Percentiles rank a stretch among this genome's conserved stretches.
Evolutionary conservation across 2,329 filamentous ascomycete genomes (phyloP).

Genomic region (Aphanocladium album): DNA sequence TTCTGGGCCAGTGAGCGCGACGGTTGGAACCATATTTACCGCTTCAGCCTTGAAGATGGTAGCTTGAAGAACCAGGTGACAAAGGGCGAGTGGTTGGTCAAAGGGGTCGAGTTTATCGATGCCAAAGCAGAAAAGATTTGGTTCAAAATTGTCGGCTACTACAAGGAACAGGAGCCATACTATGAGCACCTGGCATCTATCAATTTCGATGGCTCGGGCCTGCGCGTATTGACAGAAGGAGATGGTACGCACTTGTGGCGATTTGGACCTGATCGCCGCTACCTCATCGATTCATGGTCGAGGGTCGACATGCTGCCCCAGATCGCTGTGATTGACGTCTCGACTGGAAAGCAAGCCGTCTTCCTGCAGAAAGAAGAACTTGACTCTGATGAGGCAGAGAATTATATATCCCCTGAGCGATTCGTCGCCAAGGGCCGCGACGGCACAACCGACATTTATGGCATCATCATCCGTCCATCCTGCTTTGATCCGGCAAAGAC

Average conservation of each 20-base stretch:
- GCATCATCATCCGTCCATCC: conserved; percentile 23
- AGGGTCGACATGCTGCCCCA: conserved; percentile 20
- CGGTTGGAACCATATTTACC: conserved; percentile 25
- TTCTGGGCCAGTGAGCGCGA: conserved; percentile 26
- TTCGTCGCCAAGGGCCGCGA: conserved; percentile 23
- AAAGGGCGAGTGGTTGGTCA: conserved; percentile 22
- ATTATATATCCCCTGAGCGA: conserved; percentile 17
- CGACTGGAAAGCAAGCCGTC: conserved; percentile 14
- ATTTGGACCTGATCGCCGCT: conserved; percentile 19
- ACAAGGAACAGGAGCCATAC: conserved; percentile 21
- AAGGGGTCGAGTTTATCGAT: conserved; percentile 19
- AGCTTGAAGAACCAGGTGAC: conserved; percentile 19
- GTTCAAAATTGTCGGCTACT: conserved; percentile 20
- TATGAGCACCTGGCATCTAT: conserved; percentile 21
- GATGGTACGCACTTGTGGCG: conserved; percentile 24
- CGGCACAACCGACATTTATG: conserved; percentile 21
- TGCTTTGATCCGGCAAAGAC: conserved; percentile 20
- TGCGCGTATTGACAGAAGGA: conserved; percentile 21
- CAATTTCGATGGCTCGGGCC: conserved; percentile 22
- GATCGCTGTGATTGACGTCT: conserved; percentile 16
- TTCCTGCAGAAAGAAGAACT: conserved; percentile 14
- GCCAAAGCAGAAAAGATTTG: conserved; percentile 17
- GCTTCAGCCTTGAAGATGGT: conserved; percentile 14
- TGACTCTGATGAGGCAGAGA: not conserved
- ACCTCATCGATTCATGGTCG: conserved; percentile 23